Conservation (phyloP, 306 rosid species). For the Trifolium repens region DNA sequence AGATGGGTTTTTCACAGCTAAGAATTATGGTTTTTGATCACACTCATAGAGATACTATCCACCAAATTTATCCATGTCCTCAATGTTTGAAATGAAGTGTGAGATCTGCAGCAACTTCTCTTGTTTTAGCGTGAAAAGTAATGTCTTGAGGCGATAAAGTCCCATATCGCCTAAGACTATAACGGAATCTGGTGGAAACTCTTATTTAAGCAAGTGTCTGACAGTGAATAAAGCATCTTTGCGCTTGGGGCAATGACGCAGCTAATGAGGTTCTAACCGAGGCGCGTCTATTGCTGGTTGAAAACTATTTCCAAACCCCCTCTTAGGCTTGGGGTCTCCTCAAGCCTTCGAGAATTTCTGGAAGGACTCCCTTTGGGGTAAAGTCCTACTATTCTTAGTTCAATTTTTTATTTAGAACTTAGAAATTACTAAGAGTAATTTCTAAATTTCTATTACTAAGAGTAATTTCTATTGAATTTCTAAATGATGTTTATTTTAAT, state of each 20-base stretch:
- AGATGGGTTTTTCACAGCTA: not conserved
- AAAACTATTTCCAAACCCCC: constrained; percentile 33
- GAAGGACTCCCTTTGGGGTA: constrained; percentile 35
- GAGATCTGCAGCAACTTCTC: not conserved
- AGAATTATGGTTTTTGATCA: not conserved
- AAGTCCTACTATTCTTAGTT: constrained; percentile 19
- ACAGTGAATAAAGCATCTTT: fast-evolving
- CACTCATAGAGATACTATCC: not conserved
- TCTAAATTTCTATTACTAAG: no score
- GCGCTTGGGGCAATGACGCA: constrained; percentile 28
- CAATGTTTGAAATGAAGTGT: not conserved
- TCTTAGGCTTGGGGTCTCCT: constrained; percentile 2
- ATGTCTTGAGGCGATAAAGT: constrained; percentile 1
- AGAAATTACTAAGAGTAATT: no score
- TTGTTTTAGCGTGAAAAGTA: not conserved
- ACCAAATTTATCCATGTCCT: not conserved
- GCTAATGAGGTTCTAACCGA: constrained; percentile 15
- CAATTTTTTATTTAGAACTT: not conserved
- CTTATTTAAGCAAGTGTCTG: not conserved
- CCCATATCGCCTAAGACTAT: constrained; percentile 13
- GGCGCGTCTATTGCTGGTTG: constrained; percentile 33
- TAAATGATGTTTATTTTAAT: no score
- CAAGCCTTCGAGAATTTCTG: constrained; percentile 43
- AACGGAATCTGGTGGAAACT: not conserved
- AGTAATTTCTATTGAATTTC: no score